phyloP scores from a whole-genome alignment of 2,329 filamentous ascomycete species.

The Fusarium torreyae region DNA sequence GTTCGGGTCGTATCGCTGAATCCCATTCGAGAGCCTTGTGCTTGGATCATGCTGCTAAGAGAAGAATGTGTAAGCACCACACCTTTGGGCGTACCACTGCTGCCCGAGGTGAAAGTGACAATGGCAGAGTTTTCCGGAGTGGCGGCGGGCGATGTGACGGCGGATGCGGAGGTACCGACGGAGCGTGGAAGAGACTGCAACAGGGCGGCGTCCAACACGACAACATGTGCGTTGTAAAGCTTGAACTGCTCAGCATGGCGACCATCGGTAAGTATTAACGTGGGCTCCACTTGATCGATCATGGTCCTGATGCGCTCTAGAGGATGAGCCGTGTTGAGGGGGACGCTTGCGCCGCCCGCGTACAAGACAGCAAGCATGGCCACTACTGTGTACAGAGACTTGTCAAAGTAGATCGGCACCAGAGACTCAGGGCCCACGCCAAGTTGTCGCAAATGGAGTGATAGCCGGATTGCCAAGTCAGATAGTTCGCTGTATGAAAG shows the following conservation, averaged over 20 bases:
- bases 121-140: constrained; percentile 13
- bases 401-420: constrained; percentile 47
- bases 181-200: constrained; percentile 16
- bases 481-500: constrained; percentile 61
- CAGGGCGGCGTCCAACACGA: constrained; percentile 11
- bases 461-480: constrained; percentile 56
- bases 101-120: constrained; percentile 18
- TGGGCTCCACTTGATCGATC: constrained; percentile 18
- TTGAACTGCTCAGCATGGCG: constrained; percentile 14
- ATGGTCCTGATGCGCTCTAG: constrained; percentile 15
- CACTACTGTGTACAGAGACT: constrained; percentile 46
- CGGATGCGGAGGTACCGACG: neutral
- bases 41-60: constrained; percentile 17
- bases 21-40: constrained; percentile 13
- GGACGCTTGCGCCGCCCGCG: constrained; percentile 44
- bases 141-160: constrained; percentile 6
- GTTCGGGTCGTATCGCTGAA: constrained; percentile 12
- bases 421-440: constrained; percentile 49
- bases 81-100: constrained; percentile 18
- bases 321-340: constrained; percentile 37
- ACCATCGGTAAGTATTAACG: constrained; percentile 16
- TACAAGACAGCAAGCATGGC: constrained; percentile 48
- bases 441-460: constrained; percentile 52
- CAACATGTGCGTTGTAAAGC: constrained; percentile 15
- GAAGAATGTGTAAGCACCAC: constrained; percentile 15